Percentiles rank a stretch among this genome's conserved stretches.
phyloP scores from a whole-genome alignment of 805 yeast species.

The Saturnispora serradocipensis region DNA sequence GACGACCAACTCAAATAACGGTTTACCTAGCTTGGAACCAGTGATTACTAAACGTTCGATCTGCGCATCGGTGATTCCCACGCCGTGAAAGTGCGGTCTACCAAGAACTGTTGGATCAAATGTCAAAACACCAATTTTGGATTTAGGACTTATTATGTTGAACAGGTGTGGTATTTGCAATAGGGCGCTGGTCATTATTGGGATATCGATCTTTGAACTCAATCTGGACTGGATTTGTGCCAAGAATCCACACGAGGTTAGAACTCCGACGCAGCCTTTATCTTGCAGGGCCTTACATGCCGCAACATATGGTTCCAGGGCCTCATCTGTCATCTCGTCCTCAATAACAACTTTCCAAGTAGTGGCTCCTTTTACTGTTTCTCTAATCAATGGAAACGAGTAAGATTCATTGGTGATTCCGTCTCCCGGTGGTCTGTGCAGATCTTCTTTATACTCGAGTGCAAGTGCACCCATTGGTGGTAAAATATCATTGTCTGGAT shows the following conservation, averaged over 20 bases:
- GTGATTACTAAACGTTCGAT: slow-evolving; percentile 11
- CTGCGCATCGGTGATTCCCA: slow-evolving; percentile 22
- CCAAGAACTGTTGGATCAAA: slow-evolving; percentile 23
- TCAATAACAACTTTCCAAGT: slow-evolving; percentile 22
- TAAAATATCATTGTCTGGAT: slow-evolving; percentile 15
- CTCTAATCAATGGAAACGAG: slow-evolving; percentile 21
- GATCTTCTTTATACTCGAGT: slow-evolving; percentile 26
- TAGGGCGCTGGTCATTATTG: slow-evolving; percentile 27
- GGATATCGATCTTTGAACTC: slow-evolving; percentile 19
- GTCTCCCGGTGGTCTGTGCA: slow-evolving; percentile 28
- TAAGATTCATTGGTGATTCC: slow-evolving; percentile 21
- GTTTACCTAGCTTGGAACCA: slow-evolving; percentile 20
- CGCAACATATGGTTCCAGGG: slow-evolving; percentile 22
- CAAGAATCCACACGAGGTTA: slow-evolving; percentile 30
- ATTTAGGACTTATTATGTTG: slow-evolving; percentile 14
- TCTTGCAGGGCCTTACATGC: slow-evolving; percentile 21
- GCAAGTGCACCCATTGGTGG: slow-evolving; percentile 24
- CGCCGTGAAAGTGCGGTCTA: slow-evolving; percentile 23
- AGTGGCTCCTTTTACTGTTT: slow-evolving; percentile 20
- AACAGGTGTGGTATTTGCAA: slow-evolving; percentile 25
- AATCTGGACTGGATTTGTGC: slow-evolving; percentile 25
- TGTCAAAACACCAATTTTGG: slow-evolving; percentile 25
- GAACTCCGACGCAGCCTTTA: slow-evolving; percentile 28
- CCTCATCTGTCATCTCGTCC: slow-evolving; percentile 18
- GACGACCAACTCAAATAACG: slow-evolving; percentile 21